Percentiles rank a stretch among this genome's conserved stretches.
Evolutionary conservation across 306 rosid genomes (phyloP).

Genomic region (Vigna nakashimae): DNA sequence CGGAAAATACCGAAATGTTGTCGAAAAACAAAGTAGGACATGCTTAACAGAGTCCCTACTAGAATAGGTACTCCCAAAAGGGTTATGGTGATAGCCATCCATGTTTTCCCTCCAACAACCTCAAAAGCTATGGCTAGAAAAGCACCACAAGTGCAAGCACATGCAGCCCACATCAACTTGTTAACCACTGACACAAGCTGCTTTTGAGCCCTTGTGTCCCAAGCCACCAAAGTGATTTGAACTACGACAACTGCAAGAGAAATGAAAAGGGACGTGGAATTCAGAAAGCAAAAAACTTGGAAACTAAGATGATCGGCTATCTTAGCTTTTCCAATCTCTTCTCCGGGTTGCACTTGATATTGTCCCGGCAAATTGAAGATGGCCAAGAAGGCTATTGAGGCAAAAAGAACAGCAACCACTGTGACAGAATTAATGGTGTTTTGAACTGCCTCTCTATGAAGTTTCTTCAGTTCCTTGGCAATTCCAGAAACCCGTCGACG

Average conservation of each 20-base stretch:
- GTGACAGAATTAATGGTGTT: slow-evolving; percentile 88
- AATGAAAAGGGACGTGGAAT: slow-evolving; percentile 86
- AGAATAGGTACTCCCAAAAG: slow-evolving; percentile 77
- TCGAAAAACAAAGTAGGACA: slow-evolving; percentile 90
- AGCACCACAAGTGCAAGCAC: slow-evolving; percentile 95
- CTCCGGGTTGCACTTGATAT: slow-evolving; percentile 36
- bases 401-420: slow-evolving; percentile 89
- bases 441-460: slow-evolving; percentile 95
- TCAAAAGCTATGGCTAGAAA: slow-evolving; percentile 78
- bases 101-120: slow-evolving; percentile 68
- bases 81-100: slow-evolving; percentile 92
- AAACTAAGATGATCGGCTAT: slow-evolving; percentile 69
- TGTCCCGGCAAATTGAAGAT: slow-evolving; percentile 97
- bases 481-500: slow-evolving; percentile 88
- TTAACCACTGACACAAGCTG: slow-evolving; percentile 93
- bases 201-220: slow-evolving; percentile 95
- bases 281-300: slow-evolving; percentile 78
- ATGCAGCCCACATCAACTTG: slow-evolving; percentile 97
- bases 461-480: slow-evolving; percentile 90
- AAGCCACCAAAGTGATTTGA: slow-evolving; percentile 96
- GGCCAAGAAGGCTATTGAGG: slow-evolving; percentile 95
- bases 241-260: slow-evolving; percentile 96
- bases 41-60: slow-evolving; percentile 80
- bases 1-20: slow-evolving; percentile 75
- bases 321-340: slow-evolving; percentile 64